These are phyloP conservation scores for Aspergillus brunneoviolaceus DNA, from an alignment of 2,329 filamentous ascomycete species.

Conservation along the genomic window DNA sequence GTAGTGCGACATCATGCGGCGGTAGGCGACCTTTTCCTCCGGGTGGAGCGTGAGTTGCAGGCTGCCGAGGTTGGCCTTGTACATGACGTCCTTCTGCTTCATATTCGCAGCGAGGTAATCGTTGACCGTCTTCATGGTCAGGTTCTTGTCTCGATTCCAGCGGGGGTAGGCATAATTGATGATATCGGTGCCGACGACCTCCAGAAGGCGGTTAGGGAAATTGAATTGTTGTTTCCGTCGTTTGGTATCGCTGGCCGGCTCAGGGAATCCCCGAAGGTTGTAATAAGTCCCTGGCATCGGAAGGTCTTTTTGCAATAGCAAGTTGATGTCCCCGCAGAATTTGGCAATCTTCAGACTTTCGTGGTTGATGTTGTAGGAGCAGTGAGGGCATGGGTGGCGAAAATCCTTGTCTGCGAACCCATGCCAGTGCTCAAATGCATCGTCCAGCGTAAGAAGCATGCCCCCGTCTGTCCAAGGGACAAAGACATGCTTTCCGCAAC, in stretches of 20 bases:
- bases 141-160: constrained; percentile 19
- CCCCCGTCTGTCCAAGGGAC: constrained; percentile 60
- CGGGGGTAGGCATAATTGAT: constrained; percentile 29
- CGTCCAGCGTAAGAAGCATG: constrained; percentile 22
- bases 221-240: constrained; percentile 22
- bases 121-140: constrained; percentile 55
- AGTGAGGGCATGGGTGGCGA: constrained; percentile 50
- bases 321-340: constrained; percentile 58
- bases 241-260: constrained; percentile 13
- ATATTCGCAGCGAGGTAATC: constrained; percentile 51
- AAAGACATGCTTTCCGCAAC: constrained; percentile 45
- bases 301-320: constrained; percentile 46
- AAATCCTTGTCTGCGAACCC: constrained; percentile 51
- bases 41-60: constrained; percentile 9
- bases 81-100: constrained; percentile 38
- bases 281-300: constrained; percentile 71
- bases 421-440: constrained; percentile 24
- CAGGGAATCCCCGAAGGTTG: constrained; percentile 54
- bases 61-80: constrained; percentile 38
- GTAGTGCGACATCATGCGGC: constrained; percentile 46
- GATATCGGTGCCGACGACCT: constrained; percentile 46
- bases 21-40: constrained; percentile 33
- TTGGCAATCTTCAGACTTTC: constrained; percentile 61
- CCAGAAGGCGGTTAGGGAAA: constrained; percentile 62
- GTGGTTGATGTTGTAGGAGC: constrained; percentile 53